These are phyloP conservation scores for Kodamaea kakaduensis DNA, from an alignment of 805 yeast species.

Conservation along the genomic window DNA sequence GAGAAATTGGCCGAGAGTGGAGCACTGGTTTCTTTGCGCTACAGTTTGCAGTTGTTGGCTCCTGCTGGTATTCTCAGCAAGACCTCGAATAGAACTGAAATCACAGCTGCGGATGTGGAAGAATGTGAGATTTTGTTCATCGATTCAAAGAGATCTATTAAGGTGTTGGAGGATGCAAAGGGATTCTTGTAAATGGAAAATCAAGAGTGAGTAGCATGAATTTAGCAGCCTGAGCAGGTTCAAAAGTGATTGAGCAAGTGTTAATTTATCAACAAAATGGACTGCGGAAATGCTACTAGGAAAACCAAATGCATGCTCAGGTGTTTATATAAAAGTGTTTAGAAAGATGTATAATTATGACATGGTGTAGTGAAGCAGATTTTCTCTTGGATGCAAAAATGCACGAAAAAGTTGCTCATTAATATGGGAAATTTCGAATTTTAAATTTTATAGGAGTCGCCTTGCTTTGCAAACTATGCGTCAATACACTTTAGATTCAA, in stretches of 20 bases:
- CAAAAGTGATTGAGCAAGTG: background rate
- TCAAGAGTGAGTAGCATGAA: no score
- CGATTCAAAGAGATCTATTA: slow-evolving; percentile 79
- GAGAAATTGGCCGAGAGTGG: slow-evolving; percentile 73
- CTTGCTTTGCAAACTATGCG: no score
- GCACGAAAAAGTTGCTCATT: no score
- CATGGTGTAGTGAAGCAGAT: no score
- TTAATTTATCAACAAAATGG: background rate
- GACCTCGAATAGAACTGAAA: slow-evolving; percentile 66
- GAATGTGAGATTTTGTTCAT: slow-evolving; percentile 80
- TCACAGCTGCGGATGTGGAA: slow-evolving; percentile 67
- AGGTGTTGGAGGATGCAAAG: slow-evolving; percentile 50
- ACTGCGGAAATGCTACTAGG: background rate
- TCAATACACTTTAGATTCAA: no score
- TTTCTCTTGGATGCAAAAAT: no score
- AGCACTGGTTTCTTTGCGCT: slow-evolving; percentile 75
- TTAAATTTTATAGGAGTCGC: no score
- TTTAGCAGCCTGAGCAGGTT: background rate
- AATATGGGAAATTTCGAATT: no score
- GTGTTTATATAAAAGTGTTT: no score
- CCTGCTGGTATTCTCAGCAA: slow-evolving; percentile 85
- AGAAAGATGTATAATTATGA: no score
- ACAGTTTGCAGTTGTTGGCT: slow-evolving; percentile 84
- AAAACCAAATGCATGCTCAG: background rate
- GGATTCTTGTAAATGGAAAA: slow-evolving; percentile 7